Conservation (phyloP, 2,329 filamentous ascomycete genomes). For the Mycosphaerelloides madeirae region DNA sequence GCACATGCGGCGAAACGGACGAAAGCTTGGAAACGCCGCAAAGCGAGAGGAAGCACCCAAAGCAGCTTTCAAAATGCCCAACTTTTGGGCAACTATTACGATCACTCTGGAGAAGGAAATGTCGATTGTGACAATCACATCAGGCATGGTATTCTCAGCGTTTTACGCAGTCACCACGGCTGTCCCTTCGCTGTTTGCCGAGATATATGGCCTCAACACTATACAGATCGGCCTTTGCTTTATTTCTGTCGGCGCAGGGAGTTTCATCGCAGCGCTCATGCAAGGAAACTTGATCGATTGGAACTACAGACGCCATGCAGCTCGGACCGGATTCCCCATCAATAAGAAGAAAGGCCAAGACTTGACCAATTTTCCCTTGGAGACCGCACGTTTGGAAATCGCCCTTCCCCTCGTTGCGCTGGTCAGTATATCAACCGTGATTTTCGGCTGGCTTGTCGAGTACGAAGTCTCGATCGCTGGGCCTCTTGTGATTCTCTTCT, state of each 20-base stretch:
- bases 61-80: slow-evolving; percentile 37
- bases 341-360: slow-evolving; percentile 53
- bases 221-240: slow-evolving; percentile 28
- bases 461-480: slow-evolving; percentile 34
- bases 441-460: slow-evolving; percentile 40
- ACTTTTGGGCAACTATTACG: slow-evolving; percentile 38
- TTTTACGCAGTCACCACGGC: slow-evolving; percentile 45
- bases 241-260: background rate
- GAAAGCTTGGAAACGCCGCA: background rate
- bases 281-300: slow-evolving; percentile 60
- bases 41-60: background rate
- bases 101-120: slow-evolving; percentile 32
- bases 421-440: slow-evolving; percentile 28
- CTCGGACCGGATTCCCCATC: slow-evolving; percentile 56
- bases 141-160: slow-evolving; percentile 35
- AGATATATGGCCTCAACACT: slow-evolving; percentile 29
- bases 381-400: slow-evolving; percentile 39
- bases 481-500: slow-evolving; percentile 44
- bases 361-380: slow-evolving; percentile 48
- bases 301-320: slow-evolving; percentile 67
- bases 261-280: slow-evolving; percentile 11
- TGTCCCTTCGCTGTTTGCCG: slow-evolving; percentile 40
- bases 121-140: slow-evolving; percentile 15
- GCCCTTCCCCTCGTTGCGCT: slow-evolving; percentile 33
- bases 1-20: too few species aligned